A percentile compares a stretch with the other conserved stretches of the same genome.
These are phyloP conservation scores for Gossypium sturtianum DNA, from an alignment of 345 rosid genomes.

Conservation along the genomic window DNA sequence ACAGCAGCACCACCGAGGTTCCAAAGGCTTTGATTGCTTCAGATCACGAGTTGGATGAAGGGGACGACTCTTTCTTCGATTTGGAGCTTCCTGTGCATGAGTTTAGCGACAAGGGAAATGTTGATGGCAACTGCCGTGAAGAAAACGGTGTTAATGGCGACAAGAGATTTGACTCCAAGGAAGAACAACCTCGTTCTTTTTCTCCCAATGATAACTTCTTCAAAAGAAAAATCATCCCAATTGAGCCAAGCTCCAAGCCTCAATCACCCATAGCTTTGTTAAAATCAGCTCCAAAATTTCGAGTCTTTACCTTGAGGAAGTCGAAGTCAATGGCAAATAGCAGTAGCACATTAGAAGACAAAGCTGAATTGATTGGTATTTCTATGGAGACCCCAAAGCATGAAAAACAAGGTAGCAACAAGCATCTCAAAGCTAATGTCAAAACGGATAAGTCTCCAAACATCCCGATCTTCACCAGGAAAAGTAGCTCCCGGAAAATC, in stretches of 20 bases:
- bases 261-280: conserved; percentile 56
- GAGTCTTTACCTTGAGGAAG: conserved; percentile 52
- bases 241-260: conserved; percentile 44
- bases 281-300: conserved; percentile 56
- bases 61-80: conserved; percentile 87
- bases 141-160: conserved; percentile 4
- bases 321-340: conserved; percentile 35
- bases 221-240: conserved; percentile 71
- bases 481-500: conserved; percentile 27
- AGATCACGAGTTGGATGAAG: conserved; percentile 42
- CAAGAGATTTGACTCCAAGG: conserved; percentile 18
- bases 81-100: conserved; percentile 63
- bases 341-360: conserved; percentile 13
- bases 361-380: conserved; percentile 13
- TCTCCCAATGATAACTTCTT: conserved; percentile 33
- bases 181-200: conserved; percentile 19
- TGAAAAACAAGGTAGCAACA: conserved; percentile 24
- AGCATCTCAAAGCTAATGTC: conserved; percentile 37
- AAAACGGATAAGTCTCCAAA: conserved; percentile 30
- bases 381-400: conserved; percentile 13
- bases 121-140: background rate
- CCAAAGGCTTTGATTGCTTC: conserved; percentile 19
- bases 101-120: conserved; percentile 19
- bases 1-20: conserved; percentile 9
- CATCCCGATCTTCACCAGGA: conserved; percentile 26